Base-by-base conservation (phyloP, 225 moss, liverwort and hornwort species). In the Neckera pumila region DNA sequence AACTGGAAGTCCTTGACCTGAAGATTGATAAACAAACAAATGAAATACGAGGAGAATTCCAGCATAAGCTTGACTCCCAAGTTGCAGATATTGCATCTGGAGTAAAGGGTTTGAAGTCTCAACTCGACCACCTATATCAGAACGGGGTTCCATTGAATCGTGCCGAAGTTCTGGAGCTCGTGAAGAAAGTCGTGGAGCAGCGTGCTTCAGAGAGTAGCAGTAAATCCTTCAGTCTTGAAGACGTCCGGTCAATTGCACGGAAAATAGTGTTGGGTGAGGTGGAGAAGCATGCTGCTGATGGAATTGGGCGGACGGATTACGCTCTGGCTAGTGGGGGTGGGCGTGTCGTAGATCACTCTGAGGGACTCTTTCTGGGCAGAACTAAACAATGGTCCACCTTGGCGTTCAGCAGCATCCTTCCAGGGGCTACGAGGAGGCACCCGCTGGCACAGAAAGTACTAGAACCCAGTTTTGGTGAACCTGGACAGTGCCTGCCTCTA, bases 251-350 rank as follows among this genome's bases (percentile, higher is more conserved):
- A 45, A 93, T 96, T 65, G 98, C 98, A 20, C 93, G 93, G 63
- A 94, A 94, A 79, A 92, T 97, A 87, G 95, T 98, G 42, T 82
- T 95, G 87, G 87, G 91, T 54, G 98, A 98, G 89, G 91, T 98
- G 54, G 95, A 97, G 78, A 93, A 94, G 69, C 96, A 97, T 88
- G 94, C 96, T 15, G 98, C 97, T 14, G 98, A 98, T 86, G 98
- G 98, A 75, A 95, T 98, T 82, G 98, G 97, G 70, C 92, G 95
- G 76, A 91, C 94, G 34, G 98, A 98, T 88, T 98, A 96, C 77
- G 98, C 98, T 49, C 89, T 98, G 33, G 98, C 89, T 20, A 98
- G 98, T 86, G 98, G 96, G 66, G 98, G 98, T 84, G 98, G 98
- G 58, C 92, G 91, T 80, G 96, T 98, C 34, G 90, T 97, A 15